These are phyloP conservation scores for Fusarium algeriense DNA, from an alignment of 2,329 filamentous ascomycete species.

Conservation along the genomic window DNA sequence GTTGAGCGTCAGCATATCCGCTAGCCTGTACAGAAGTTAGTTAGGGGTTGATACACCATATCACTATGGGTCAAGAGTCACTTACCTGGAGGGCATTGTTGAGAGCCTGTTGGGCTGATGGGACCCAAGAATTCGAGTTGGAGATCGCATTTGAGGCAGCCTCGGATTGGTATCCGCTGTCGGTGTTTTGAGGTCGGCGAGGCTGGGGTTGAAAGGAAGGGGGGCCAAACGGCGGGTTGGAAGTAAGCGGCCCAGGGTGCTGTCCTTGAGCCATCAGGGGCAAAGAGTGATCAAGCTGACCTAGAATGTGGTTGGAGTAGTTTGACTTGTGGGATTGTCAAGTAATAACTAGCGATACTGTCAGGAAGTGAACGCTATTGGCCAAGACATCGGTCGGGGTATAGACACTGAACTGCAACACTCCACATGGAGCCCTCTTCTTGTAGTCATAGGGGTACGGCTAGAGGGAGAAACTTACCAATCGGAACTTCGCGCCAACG, in stretches of 20 bases:
- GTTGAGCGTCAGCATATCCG: constrained; percentile 3
- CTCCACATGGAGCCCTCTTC: not conserved
- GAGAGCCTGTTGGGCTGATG: constrained; percentile 43
- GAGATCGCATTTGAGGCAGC: constrained; percentile 6
- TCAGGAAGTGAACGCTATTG: constrained; percentile 4
- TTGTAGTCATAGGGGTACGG: not conserved
- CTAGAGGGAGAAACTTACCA: constrained; percentile 18
- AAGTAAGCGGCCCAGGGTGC: constrained; percentile 19
- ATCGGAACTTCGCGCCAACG: not conserved
- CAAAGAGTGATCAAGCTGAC: not conserved
- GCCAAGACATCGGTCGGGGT: not conserved
- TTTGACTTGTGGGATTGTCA: constrained; percentile 16
- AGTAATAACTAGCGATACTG: not conserved
- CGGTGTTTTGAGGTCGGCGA: not conserved
- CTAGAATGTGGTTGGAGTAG: not conserved
- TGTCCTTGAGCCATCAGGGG: constrained; percentile 8
- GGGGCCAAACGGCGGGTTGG: constrained; percentile 19
- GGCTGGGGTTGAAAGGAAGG: constrained; percentile 2
- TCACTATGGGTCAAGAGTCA: not conserved
- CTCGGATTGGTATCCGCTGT: not conserved
- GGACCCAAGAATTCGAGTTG: constrained; percentile 38
- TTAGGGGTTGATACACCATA: not conserved
- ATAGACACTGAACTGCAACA: not conserved
- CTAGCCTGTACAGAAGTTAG: constrained; percentile 23
- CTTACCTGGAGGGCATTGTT: constrained; percentile 40